Base-by-base conservation (phyloP, 352 stramenopile genomes). In the Phytophthora megakarya region DNA sequence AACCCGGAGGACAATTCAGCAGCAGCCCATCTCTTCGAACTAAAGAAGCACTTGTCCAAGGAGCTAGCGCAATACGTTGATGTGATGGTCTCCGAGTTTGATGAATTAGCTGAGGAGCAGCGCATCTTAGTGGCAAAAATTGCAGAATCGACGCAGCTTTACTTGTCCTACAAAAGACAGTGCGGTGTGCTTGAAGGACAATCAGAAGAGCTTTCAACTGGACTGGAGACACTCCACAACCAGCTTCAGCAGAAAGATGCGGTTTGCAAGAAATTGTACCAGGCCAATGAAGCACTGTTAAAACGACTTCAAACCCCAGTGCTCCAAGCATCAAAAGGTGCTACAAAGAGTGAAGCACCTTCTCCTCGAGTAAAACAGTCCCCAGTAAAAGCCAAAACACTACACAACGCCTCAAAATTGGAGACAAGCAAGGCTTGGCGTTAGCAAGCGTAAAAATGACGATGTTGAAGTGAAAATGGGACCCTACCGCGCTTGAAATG, bases 221-320 rank as follows among this genome's bases (percentile, higher is more conserved):
- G 62, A 1, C 18, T 85, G 25, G 53, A 74, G 33, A 77, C 48
- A 2, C 40, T 88, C 6, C 61, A 85, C 11, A 25, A 75, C 21
- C 73, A 84, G 30, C 54, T 89, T 3, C 59, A 84, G 38, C 60
- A 53, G 19, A 90, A 90, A 23, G 80, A 89, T 43, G 23, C 35
- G 0, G 61, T 89, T 5, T 84, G 78, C 30, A 87, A 80, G 49
- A 86, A 89, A 47, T 37, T 90, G 16, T 89, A 90, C 55, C 30
- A 76, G 28, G 80, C 81, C 19, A 89, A 90, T 26, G 80, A 89
- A 47, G 79, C 67, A n/a, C 59, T 90, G 22, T 50, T 90, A 2
- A 67, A 72, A 52, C 69, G 72, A 23, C 55, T 88, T n/a, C 65
- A 74, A 43, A 60, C 37, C 21, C 65, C 65, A 5, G 48, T 28